Base-by-base conservation (phyloP, 805 yeast genomes). In the Wickerhamiella shivajii region DNA sequence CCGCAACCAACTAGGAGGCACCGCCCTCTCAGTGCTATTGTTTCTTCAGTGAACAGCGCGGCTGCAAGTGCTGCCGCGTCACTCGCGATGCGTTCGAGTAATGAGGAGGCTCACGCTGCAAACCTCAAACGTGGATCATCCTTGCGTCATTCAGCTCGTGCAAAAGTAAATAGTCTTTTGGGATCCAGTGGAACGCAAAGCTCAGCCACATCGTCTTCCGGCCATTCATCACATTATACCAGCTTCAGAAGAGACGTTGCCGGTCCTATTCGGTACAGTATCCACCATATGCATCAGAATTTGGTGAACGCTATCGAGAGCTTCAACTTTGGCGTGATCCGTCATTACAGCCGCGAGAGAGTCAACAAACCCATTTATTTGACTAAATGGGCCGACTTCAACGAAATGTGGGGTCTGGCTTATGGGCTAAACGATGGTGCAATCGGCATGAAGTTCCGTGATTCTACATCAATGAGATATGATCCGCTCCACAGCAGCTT, bases 361-460 rank as follows among this genome's bases (percentile, higher is more conserved):
- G 16, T 28, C 15, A 10, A 31, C 8, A 30, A 33, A 24, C 37
- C 92, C 85, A 9, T 68, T 72, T 69, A 80, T 39, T 73, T 87
- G 27, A 78, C 92, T 40, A 85, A 87, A 53, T 90, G 99, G 99
- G 97, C 92, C 18, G 99, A 90, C 53, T 90, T 87, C 53, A 78
- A 95, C 18, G 84, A 85, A 59, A 83, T 78, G 54, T 92, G 87
- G 56, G 98, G 98, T 1, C 76, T 90, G 51, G 80, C 95, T 4
- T 90, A 87, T 54, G 94, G 90, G 52, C 60, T 90, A 37, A 79
- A 87, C 14, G 78, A 84, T 29, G 90, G 87, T 39, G 79, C 78
- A 43, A 79, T 83, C 44, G 97, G 96, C 14, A 94, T 85, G 10
- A 61, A 79, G 38, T 87, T 85, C 60, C 80, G 81, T 44, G 87